Conservation (phyloP, 305 asterid species). For the Rubia balearica region DNA sequence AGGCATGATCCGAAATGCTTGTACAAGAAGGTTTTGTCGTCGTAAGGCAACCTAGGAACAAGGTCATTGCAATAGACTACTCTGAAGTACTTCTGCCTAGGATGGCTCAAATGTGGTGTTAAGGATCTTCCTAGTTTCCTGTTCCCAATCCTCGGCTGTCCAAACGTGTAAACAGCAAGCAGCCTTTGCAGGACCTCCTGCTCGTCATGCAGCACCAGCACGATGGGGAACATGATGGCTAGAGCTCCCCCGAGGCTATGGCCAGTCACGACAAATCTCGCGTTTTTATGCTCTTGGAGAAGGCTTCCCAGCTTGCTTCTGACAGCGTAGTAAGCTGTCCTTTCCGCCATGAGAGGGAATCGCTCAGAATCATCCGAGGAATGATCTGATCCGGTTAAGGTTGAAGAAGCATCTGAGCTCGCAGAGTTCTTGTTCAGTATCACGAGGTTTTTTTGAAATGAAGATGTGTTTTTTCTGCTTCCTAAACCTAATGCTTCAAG, state of each 20-base stretch:
- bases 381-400: constrained; percentile 12
- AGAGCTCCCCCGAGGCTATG: constrained; percentile 97
- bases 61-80: constrained; percentile 82
- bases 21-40: constrained; percentile 69
- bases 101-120: constrained; percentile 53
- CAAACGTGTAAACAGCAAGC: constrained; percentile 64
- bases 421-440: neutral
- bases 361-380: constrained; percentile 22
- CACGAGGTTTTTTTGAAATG: constrained; percentile 42
- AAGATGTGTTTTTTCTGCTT: constrained; percentile 45
- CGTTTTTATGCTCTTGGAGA: constrained; percentile 57
- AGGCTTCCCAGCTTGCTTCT: constrained; percentile 46
- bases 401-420: neutral
- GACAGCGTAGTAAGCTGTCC: constrained; percentile 62
- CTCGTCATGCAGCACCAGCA: constrained; percentile 63
- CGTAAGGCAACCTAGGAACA: constrained; percentile 94
- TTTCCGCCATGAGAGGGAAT: constrained; percentile 30
- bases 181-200: constrained; percentile 50
- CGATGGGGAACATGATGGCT: constrained; percentile 73
- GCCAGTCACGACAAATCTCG: constrained; percentile 75
- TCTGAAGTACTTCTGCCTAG: constrained; percentile 59
- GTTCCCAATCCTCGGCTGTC: constrained; percentile 86
- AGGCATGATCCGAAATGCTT: constrained; percentile 83
- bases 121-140: constrained; percentile 52
- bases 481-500: constrained; percentile 95